Percentiles rank a stretch among this genome's conserved stretches.
Conservation (phyloP, 2,329 filamentous ascomycete species). For the Nectriaceae sp. region DNA sequence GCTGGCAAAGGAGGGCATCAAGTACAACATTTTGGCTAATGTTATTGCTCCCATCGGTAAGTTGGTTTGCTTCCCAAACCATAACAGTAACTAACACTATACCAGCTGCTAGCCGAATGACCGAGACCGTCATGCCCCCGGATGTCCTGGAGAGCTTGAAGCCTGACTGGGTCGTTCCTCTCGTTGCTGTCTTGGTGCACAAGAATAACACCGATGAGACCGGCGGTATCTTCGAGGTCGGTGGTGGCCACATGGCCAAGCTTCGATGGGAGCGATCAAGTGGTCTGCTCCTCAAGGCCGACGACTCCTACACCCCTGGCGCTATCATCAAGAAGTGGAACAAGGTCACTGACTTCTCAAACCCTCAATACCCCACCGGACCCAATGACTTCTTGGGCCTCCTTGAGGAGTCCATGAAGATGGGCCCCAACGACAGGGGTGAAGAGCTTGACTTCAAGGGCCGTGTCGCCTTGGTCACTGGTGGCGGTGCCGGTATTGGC, state of each 20-base stretch:
- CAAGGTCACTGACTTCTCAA: slow-evolving; percentile 81
- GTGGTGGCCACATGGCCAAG: slow-evolving; percentile 90
- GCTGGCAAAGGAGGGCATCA: slow-evolving; percentile 92
- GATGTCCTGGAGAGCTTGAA: slow-evolving; percentile 83
- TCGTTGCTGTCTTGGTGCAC: slow-evolving; percentile 88
- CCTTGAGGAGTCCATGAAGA: slow-evolving; percentile 79
- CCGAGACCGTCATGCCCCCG: slow-evolving; percentile 92
- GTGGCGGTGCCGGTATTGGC: slow-evolving; percentile 87
- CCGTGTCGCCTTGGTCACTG: slow-evolving; percentile 84
- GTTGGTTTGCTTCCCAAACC: slow-evolving; percentile 11
- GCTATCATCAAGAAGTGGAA: slow-evolving; percentile 90
- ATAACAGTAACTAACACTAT: slow-evolving; percentile 14
- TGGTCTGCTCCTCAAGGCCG: slow-evolving; percentile 86
- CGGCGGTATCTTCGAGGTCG: slow-evolving; percentile 90
- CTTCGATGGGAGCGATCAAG: slow-evolving; percentile 91
- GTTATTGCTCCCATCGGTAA: slow-evolving; percentile 83
- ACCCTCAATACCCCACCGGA: slow-evolving; percentile 77
- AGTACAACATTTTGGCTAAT: slow-evolving; percentile 97
- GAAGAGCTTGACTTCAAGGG: slow-evolving; percentile 80
- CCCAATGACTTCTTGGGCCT: slow-evolving; percentile 86
- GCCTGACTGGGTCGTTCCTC: slow-evolving; percentile 92
- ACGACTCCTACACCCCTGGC: slow-evolving; percentile 83
- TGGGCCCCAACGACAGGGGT: slow-evolving; percentile 70
- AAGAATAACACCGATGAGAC: slow-evolving; percentile 80
- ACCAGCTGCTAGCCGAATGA: slow-evolving; percentile 88